Percentiles rank a stretch among this genome's conserved stretches.
Evolutionary conservation across 148 eudicot species (phyloP).

Genomic region (Heliamphora exappendiculata): DNA sequence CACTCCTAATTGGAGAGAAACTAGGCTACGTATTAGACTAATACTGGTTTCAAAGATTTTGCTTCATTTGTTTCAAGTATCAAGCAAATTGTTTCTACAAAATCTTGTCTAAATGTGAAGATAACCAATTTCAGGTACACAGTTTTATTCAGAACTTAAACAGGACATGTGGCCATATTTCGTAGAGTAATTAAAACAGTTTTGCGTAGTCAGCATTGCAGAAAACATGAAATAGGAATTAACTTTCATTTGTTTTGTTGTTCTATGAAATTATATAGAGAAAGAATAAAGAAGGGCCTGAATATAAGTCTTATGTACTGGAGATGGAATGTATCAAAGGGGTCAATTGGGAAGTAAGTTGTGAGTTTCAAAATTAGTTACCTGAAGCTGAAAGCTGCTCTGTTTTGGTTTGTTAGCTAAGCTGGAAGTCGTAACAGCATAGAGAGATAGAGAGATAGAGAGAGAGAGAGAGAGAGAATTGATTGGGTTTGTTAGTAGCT

Average conservation of each 20-base stretch:
- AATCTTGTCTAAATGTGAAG: background rate
- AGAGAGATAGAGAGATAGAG: no score
- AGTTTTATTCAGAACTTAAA: background rate
- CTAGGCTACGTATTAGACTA: background rate
- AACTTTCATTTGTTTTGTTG: background rate
- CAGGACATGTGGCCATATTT: background rate
- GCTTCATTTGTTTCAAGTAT: background rate
- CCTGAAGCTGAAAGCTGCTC: no score
- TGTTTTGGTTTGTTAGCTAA: no score
- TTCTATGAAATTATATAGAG: background rate
- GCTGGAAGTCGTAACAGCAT: no score
- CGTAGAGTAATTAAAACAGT: background rate
- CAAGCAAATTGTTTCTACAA: background rate
- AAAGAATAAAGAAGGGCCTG: background rate
- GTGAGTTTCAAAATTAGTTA: no score
- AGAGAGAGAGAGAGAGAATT: no score
- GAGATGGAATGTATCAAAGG: no score
- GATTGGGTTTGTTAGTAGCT: no score
- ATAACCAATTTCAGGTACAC: background rate
- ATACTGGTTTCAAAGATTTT: background rate
- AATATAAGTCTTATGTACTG: no score
- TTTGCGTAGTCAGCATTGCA: background rate
- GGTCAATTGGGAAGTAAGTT: no score
- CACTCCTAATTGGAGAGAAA: background rate
- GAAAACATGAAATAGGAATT: background rate